Evolutionary conservation across 1,139 yeast species (phyloP).

Genomic region (Sugiyamaella xylanicola): DNA sequence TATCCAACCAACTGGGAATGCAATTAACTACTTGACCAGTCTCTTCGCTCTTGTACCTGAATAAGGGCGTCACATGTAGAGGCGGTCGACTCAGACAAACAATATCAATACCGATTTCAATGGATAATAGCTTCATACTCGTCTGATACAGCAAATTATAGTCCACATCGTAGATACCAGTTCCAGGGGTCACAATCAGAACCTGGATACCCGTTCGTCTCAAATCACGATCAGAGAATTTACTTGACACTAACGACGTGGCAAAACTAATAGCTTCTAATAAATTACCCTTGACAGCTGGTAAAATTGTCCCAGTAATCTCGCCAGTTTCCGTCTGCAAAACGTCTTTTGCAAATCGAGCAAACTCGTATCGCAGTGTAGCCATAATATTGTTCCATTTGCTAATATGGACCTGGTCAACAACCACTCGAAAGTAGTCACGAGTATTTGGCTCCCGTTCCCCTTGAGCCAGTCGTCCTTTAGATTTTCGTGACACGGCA

Average conservation of each 20-base stretch:
- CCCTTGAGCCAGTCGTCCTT: slow-evolving; percentile 51
- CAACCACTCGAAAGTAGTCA: slow-evolving; percentile 91
- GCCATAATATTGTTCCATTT: slow-evolving; percentile 92
- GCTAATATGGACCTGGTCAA: slow-evolving; percentile 86
- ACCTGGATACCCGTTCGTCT: slow-evolving; percentile 86
- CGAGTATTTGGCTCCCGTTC: slow-evolving; percentile 67
- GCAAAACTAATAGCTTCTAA: slow-evolving; percentile 87
- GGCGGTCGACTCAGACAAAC: slow-evolving; percentile 91
- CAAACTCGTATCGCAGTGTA: slow-evolving; percentile 78
- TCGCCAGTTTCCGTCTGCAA: slow-evolving; percentile 43
- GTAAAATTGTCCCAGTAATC: slow-evolving; percentile 54
- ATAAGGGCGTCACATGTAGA: slow-evolving; percentile 84
- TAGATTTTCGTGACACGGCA: slow-evolving; percentile 52
- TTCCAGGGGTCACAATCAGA: slow-evolving; percentile 84
- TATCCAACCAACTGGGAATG: slow-evolving; percentile 93
- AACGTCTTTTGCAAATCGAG: slow-evolving; percentile 77
- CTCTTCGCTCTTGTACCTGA: slow-evolving; percentile 54
- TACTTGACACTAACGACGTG: slow-evolving; percentile 73
- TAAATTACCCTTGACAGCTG: slow-evolving; percentile 86
- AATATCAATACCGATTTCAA: slow-evolving; percentile 86
- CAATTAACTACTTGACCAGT: slow-evolving; percentile 59
- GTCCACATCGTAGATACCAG: slow-evolving; percentile 92
- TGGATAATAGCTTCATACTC: slow-evolving; percentile 68
- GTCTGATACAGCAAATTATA: slow-evolving; percentile 74
- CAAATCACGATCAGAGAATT: slow-evolving; percentile 82